These are phyloP conservation scores for Torulaspora indica DNA, from an alignment of 805 yeast species.

Conservation along the genomic window DNA sequence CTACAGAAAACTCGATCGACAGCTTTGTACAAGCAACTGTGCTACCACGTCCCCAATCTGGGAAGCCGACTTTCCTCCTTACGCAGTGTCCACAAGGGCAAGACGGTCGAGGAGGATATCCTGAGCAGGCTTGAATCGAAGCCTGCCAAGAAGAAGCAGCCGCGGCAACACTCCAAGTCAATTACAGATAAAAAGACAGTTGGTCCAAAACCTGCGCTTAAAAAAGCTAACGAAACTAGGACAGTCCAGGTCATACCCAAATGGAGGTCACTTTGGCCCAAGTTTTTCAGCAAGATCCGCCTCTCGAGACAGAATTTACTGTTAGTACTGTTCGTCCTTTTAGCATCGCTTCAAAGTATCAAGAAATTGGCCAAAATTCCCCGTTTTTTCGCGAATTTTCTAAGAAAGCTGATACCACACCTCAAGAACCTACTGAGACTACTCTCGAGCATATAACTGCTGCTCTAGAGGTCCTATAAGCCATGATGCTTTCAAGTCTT, in stretches of 20 bases:
- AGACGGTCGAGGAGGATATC: constrained; percentile 10
- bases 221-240: background rate
- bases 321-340: constrained; percentile 6
- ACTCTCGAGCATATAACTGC: constrained; percentile 12
- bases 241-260: constrained; percentile 2
- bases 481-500: background rate
- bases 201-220: no score
- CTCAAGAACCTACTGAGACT: constrained; percentile 9
- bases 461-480: no score
- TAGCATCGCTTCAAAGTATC: constrained; percentile 8
- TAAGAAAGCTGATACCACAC: constrained; percentile 6
- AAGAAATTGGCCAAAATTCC: constrained; percentile 7
- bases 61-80: background rate
- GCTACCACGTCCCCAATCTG: constrained; percentile 15
- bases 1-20: constrained; percentile 10
- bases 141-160: constrained; percentile 7
- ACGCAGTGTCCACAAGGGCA: constrained; percentile 6
- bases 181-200: background rate
- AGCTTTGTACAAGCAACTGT: constrained; percentile 17
- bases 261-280: constrained; percentile 8
- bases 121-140: constrained; percentile 10
- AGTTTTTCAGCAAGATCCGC: constrained; percentile 6
- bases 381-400: background rate
- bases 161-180: background rate
- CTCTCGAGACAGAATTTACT: constrained; percentile 9